phyloP scores from a whole-genome alignment of 2,329 filamentous ascomycete species.

The Anthostomella pinea region DNA sequence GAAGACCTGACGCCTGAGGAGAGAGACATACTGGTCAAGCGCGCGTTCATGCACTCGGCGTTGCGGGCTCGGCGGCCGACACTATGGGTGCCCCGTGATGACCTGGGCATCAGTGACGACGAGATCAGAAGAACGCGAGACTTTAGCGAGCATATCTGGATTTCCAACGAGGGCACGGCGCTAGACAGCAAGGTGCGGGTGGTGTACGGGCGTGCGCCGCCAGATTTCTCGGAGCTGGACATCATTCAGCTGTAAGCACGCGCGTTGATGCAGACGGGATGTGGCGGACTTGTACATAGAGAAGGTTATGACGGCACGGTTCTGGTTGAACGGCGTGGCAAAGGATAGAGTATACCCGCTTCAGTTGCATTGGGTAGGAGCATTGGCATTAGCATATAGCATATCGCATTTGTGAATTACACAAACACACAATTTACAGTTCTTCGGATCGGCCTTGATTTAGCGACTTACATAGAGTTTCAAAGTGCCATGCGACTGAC shows the following conservation, averaged over 20 bases:
- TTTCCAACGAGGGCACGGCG: constrained; percentile 89
- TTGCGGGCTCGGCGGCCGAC: constrained; percentile 80
- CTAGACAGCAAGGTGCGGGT: constrained; percentile 81
- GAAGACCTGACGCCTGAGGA: constrained; percentile 91
- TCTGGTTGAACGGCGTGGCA: too few relatives aligned
- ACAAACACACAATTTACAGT: too few relatives aligned
- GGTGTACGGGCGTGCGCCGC: constrained; percentile 79
- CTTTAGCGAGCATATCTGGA: constrained; percentile 81
- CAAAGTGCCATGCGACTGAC: too few relatives aligned
- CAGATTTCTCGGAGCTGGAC: constrained; percentile 86
- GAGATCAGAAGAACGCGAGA: constrained; percentile 76
- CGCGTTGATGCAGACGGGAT: constrained; percentile 2
- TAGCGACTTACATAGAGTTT: too few relatives aligned
- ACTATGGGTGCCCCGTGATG: constrained; percentile 91
- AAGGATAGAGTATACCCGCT: too few relatives aligned
- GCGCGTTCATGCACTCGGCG: constrained; percentile 88
- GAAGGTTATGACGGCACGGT: not conserved
- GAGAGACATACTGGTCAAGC: constrained; percentile 77
- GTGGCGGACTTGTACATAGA: constrained; percentile 17
- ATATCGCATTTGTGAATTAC: too few relatives aligned
- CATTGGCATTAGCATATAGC: too few relatives aligned
- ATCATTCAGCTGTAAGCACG: constrained; percentile 71
- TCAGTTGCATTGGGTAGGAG: too few relatives aligned
- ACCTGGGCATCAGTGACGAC: constrained; percentile 86
- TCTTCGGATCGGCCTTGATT: too few relatives aligned